Evolutionary conservation across 2,329 filamentous ascomycete species (phyloP).

Genomic region (Neodidymelliopsis sp.): DNA sequence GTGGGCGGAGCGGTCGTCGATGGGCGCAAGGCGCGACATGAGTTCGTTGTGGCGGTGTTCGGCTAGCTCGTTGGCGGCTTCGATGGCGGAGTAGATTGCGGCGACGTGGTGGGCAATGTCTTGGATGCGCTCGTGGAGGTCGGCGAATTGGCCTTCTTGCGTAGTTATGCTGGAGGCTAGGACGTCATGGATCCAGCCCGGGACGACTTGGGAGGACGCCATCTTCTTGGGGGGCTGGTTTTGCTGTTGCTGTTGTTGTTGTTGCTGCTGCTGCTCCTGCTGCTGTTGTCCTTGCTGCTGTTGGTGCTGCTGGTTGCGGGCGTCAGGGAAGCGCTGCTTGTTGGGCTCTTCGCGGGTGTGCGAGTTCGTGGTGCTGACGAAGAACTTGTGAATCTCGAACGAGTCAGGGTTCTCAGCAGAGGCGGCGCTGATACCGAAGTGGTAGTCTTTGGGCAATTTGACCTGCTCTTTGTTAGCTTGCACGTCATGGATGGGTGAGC

Average conservation of each 20-base stretch:
- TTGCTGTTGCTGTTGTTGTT: constrained; percentile 39
- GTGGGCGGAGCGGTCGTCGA: constrained; percentile 41
- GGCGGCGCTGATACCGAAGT: constrained; percentile 85
- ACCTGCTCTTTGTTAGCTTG: constrained; percentile 59
- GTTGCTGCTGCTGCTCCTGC: constrained; percentile 33
- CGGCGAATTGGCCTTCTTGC: constrained; percentile 72
- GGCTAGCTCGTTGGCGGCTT: constrained; percentile 58
- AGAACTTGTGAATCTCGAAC: constrained; percentile 90
- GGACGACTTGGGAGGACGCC: constrained; percentile 40
- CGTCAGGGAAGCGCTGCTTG: constrained; percentile 36
- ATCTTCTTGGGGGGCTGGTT: constrained; percentile 32
- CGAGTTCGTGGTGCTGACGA: constrained; percentile 65
- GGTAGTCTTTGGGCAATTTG: constrained; percentile 78
- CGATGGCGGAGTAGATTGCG: constrained; percentile 66
- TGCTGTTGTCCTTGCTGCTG: too few relatives aligned
- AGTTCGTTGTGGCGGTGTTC: constrained; percentile 67
- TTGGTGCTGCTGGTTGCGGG: constrained; percentile 42
- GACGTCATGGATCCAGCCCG: constrained; percentile 52
- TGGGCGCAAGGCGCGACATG: constrained; percentile 37
- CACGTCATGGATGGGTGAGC: background rate
- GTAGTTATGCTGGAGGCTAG: constrained; percentile 55
- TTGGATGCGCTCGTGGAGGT: constrained; percentile 85
- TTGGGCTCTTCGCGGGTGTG: constrained; percentile 45
- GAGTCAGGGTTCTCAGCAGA: constrained; percentile 92
- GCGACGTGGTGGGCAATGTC: constrained; percentile 72